A percentile compares a stretch with the other conserved stretches of the same genome.
phyloP scores from a whole-genome alignment of 495 filamentous ascomycete genomes.

The Penicillium silybi region DNA sequence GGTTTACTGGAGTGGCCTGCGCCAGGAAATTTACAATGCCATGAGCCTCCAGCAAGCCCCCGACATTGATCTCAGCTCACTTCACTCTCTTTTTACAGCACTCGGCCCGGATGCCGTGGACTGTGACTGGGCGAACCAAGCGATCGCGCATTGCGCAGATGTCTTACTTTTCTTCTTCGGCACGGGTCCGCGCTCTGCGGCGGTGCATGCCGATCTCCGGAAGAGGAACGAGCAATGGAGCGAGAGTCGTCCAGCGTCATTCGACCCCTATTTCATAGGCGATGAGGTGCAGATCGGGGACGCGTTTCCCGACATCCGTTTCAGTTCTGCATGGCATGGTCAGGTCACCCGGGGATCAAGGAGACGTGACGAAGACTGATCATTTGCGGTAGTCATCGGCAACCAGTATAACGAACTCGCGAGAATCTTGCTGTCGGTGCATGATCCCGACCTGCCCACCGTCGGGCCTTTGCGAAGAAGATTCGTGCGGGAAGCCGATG shows the following conservation, averaged over 20 bases:
- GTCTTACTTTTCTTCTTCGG: constrained; percentile 24
- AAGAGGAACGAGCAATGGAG: constrained; percentile 21
- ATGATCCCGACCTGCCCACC: constrained; percentile 18
- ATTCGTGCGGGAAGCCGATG: constrained; percentile 17
- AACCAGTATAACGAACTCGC: constrained; percentile 22
- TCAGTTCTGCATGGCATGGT: constrained; percentile 24
- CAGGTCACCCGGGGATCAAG: background rate
- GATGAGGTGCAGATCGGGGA: constrained; percentile 16
- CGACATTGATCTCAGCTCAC: constrained; percentile 21
- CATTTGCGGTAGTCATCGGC: constrained; percentile 14
- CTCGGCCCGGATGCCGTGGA: constrained; percentile 18
- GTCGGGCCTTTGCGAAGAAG: constrained; percentile 18
- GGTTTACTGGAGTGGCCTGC: constrained; percentile 25
- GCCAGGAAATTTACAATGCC: constrained; percentile 26
- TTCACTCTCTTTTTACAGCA: constrained; percentile 18
- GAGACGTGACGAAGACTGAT: background rate
- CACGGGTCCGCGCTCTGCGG: constrained; percentile 10
- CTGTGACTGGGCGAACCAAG: constrained; percentile 24
- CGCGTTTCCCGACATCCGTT: constrained; percentile 22
- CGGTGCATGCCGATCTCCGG: constrained; percentile 15
- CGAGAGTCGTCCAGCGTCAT: constrained; percentile 16
- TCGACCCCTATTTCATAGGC: constrained; percentile 21
- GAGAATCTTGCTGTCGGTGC: constrained; percentile 16
- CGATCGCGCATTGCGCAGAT: constrained; percentile 25
- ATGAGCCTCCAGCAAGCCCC: constrained; percentile 24